A percentile compares a stretch with the other conserved stretches of the same genome.
Evolutionary conservation across 345 rosid species (phyloP).

Genomic region (Lumnitzera littorea): DNA sequence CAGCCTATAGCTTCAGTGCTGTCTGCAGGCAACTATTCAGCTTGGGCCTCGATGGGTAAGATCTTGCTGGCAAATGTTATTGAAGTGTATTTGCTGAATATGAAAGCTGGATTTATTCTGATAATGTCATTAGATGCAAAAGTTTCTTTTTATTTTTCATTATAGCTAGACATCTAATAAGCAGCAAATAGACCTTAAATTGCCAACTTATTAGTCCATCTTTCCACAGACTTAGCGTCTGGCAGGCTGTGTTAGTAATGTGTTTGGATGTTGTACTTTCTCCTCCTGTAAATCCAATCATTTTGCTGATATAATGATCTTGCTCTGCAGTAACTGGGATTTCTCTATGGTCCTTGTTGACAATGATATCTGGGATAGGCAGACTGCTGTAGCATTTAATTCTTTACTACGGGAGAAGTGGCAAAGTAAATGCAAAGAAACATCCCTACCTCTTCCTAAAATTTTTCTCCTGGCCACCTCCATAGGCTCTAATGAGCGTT

Average conservation of each 20-base stretch:
- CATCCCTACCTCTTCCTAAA: constrained; percentile 25
- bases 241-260: too few relatives aligned
- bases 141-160: too few relatives aligned
- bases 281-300: too few relatives aligned
- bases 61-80: too few relatives aligned
- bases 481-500: constrained; percentile 28
- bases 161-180: too few relatives aligned
- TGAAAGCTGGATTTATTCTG: not conserved
- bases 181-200: too few relatives aligned
- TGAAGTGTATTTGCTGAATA: not conserved
- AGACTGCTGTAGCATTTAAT: constrained; percentile 27
- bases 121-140: too few relatives aligned
- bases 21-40: constrained; percentile 32
- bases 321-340: constrained; percentile 1
- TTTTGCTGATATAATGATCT: too few relatives aligned
- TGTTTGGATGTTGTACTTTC: too few relatives aligned
- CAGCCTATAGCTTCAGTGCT: constrained; percentile 32
- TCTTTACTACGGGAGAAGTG: constrained; percentile 22
- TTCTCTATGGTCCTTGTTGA: constrained; percentile 58
- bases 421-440: constrained; percentile 20
- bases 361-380: constrained; percentile 63
- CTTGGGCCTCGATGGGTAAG: constrained; percentile 33
- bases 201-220: too few relatives aligned
- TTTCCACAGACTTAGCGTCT: too few relatives aligned
- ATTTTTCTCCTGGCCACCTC: constrained; percentile 49